Evolutionary conservation across 2,329 filamentous ascomycete species (phyloP).

Genomic region (Fusarium sp.): DNA sequence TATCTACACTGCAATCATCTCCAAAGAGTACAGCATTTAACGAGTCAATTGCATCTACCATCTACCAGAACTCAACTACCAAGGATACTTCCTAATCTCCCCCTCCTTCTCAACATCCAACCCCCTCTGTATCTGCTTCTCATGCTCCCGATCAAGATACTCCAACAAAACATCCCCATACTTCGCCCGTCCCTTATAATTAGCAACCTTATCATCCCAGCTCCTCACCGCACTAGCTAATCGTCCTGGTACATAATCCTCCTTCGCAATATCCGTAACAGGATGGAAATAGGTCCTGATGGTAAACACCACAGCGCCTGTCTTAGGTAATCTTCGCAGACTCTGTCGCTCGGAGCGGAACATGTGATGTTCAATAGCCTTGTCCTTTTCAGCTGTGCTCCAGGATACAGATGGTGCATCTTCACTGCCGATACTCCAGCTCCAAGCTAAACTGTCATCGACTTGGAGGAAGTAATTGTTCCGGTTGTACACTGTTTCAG

Average conservation of each 20-base stretch:
- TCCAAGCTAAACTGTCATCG: constrained; percentile 82
- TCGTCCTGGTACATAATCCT: constrained; percentile 81
- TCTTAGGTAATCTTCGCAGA: constrained; percentile 69
- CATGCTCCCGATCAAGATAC: constrained; percentile 79
- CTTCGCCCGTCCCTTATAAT: constrained; percentile 81
- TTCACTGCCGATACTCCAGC: constrained; percentile 78
- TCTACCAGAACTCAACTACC: constrained; percentile 40
- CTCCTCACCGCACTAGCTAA: constrained; percentile 82
- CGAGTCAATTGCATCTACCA: background rate
- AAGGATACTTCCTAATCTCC: constrained; percentile 72
- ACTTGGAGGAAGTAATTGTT: constrained; percentile 94
- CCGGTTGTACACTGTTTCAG: constrained; percentile 71
- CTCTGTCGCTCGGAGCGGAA: constrained; percentile 83
- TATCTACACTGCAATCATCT: too few relatives aligned
- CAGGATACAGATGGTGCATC: constrained; percentile 74
- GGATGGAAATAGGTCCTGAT: constrained; percentile 85
- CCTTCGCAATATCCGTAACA: constrained; percentile 72
- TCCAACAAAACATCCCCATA: constrained; percentile 80
- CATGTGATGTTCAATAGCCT: constrained; percentile 76
- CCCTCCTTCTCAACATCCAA: constrained; percentile 72
- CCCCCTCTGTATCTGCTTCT: constrained; percentile 76
- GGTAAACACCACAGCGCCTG: constrained; percentile 75
- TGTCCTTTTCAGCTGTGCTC: constrained; percentile 80
- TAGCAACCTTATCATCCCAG: constrained; percentile 81
- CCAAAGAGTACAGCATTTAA: background rate